Evolutionary conservation across 2,329 filamentous ascomycete genomes (phyloP).

Genomic region (Herpotrichia juniperi): DNA sequence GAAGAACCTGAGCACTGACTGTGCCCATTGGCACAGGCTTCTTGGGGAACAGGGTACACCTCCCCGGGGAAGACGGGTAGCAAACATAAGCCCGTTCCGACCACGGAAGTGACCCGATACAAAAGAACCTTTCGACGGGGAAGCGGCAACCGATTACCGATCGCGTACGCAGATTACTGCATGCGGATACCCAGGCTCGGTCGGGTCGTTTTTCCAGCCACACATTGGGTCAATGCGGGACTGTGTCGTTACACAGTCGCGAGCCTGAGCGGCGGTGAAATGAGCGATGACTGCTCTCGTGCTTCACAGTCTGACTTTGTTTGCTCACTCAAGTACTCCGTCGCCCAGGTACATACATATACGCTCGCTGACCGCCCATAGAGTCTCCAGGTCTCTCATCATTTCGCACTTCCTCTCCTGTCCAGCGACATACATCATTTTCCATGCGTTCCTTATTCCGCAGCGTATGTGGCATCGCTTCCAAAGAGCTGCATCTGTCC

Average conservation of each 20-base stretch:
- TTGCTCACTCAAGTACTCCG: constrained; percentile 24
- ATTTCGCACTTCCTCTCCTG: not conserved
- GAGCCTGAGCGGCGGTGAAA: constrained; percentile 33
- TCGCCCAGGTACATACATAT: constrained; percentile 3
- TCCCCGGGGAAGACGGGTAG: constrained; percentile 37
- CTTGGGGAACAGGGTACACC: constrained; percentile 15
- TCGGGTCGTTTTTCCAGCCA: constrained; percentile 30
- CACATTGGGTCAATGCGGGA: constrained; percentile 15
- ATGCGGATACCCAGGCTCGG: not conserved
- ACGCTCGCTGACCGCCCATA: not conserved
- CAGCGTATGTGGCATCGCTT: constrained; percentile 18
- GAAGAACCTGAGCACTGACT: constrained; percentile 7
- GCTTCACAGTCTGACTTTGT: constrained; percentile 27
- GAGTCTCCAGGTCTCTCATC: not conserved
- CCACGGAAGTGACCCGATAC: constrained; percentile 20
- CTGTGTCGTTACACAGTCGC: constrained; percentile 31
- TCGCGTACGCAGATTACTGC: not conserved
- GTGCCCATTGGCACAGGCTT: constrained; percentile 1
- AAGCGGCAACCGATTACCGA: constrained; percentile 18
- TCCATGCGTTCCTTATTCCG: not conserved
- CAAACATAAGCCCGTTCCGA: constrained; percentile 24
- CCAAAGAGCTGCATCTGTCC: constrained; percentile 34
- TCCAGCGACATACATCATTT: not conserved
- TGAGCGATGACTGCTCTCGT: constrained; percentile 31
- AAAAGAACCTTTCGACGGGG: constrained; percentile 27